These are phyloP conservation scores for Ophiocordyceps australis DNA, from an alignment of 2,329 filamentous ascomycete genomes.

Conservation along the genomic window DNA sequence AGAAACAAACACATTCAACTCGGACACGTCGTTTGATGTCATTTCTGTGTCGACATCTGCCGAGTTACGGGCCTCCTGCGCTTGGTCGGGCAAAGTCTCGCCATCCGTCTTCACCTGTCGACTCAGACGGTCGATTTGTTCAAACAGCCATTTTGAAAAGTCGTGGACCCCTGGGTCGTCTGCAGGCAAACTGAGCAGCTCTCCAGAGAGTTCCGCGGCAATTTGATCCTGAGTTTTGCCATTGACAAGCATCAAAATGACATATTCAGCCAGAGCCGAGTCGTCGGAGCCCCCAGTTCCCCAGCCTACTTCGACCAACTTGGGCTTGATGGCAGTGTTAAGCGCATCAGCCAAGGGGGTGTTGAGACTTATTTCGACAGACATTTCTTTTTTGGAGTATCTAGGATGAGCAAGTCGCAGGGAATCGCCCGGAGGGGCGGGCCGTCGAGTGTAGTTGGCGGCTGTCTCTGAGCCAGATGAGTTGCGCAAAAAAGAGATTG, in stretches of 20 bases:
- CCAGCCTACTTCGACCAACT: constrained; percentile 88
- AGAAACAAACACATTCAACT: constrained; percentile 39
- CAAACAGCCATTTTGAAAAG: constrained; percentile 88
- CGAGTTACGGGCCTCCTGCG: no score
- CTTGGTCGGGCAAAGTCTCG: no score
- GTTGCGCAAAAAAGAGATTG: no score
- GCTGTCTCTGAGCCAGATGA: no score
- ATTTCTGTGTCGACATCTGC: constrained; percentile 53
- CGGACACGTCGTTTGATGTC: constrained; percentile 34
- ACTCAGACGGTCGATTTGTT: constrained; percentile 56
- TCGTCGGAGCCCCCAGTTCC: constrained; percentile 61
- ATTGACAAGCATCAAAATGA: constrained; percentile 92
- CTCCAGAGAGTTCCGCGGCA: constrained; percentile 68
- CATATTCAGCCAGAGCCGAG: constrained; percentile 81
- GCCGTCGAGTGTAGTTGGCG: neutral
- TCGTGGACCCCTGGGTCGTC: constrained; percentile 70
- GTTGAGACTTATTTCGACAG: constrained; percentile 57
- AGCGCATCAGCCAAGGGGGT: constrained; percentile 76
- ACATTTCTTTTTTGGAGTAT: no score
- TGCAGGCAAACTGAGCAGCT: constrained; percentile 64
- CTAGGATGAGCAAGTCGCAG: constrained; percentile 6
- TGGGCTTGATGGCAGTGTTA: constrained; percentile 68
- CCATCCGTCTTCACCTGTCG: constrained; percentile 43
- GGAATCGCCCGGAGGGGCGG: neutral
- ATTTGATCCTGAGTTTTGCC: constrained; percentile 87